These are phyloP conservation scores for Russula foetens DNA, from an alignment of 768 basidiomycete species.

Conservation along the genomic window DNA sequence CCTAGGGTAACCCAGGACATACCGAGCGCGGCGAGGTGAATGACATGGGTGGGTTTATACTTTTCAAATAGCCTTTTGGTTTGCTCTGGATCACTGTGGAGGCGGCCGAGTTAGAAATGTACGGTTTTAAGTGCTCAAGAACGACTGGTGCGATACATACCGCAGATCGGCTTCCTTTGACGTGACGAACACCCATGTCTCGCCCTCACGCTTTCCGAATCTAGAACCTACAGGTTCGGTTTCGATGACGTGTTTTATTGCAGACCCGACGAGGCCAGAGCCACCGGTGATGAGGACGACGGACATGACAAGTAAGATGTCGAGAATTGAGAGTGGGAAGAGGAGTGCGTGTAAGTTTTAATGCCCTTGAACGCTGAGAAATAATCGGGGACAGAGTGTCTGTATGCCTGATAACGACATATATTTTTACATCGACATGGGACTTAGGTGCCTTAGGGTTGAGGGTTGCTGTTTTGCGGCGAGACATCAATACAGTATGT, in stretches of 20 bases:
- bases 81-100: constrained; percentile 54
- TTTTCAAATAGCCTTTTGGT: constrained; percentile 75
- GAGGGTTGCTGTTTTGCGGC: too few relatives aligned
- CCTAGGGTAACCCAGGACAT: constrained; percentile 22
- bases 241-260: constrained; percentile 69
- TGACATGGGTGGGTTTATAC: constrained; percentile 92
- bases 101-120: neutral
- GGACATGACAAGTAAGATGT: neutral
- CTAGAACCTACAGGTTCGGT: constrained; percentile 69
- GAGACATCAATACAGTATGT: too few relatives aligned
- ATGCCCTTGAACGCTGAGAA: too few relatives aligned
- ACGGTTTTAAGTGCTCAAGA: neutral
- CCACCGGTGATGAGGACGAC: constrained; percentile 82
- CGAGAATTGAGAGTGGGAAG: neutral
- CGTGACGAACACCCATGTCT: constrained; percentile 80
- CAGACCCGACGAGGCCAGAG: constrained; percentile 80
- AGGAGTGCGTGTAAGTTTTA: too few relatives aligned
- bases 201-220: constrained; percentile 68
- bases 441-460: too few relatives aligned
- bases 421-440: too few relatives aligned
- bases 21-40: constrained; percentile 93
- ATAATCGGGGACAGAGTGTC: too few relatives aligned
- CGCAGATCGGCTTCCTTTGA: constrained; percentile 80
- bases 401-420: too few relatives aligned
- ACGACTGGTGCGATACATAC: constrained; percentile 32